Evolutionary conservation across 208 protist genomes (phyloP).

Genomic region (Balamuthia mandrillaris): DNA sequence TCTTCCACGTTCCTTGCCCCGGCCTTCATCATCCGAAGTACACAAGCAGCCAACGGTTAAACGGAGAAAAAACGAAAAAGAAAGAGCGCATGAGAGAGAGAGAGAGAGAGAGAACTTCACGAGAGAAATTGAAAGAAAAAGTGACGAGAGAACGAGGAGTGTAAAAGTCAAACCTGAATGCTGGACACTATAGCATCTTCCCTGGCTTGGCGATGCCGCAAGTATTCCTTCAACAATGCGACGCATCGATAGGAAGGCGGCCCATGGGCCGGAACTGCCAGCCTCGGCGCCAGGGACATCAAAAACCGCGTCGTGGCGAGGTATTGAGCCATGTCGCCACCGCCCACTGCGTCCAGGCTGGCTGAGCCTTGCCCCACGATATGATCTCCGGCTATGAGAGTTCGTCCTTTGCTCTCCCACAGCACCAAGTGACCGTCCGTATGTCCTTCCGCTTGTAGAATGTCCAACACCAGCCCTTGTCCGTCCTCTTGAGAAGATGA

Average conservation of each 20-base stretch:
- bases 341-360: background rate
- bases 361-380: constrained; percentile 3
- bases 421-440: constrained; percentile 9
- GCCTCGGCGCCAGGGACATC: background rate
- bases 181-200: background rate
- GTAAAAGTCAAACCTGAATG: no score
- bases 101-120: no score
- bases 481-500: background rate
- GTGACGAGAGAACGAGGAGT: no score
- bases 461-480: background rate
- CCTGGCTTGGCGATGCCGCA: background rate
- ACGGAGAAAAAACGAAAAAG: no score
- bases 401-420: background rate
- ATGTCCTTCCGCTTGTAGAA: background rate
- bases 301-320: background rate
- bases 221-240: background rate
- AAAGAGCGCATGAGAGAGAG: no score
- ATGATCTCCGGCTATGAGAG: constrained; percentile 2
- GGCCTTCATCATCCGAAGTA: no score
- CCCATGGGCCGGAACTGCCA: constrained; percentile 2
- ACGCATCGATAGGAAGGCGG: background rate
- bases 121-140: no score
- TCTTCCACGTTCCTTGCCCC: background rate
- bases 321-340: constrained; percentile 5
- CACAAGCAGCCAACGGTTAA: no score